Base-by-base conservation (phyloP, 176 grass and related monocot genomes). In the Alopecurus myosuroides region DNA sequence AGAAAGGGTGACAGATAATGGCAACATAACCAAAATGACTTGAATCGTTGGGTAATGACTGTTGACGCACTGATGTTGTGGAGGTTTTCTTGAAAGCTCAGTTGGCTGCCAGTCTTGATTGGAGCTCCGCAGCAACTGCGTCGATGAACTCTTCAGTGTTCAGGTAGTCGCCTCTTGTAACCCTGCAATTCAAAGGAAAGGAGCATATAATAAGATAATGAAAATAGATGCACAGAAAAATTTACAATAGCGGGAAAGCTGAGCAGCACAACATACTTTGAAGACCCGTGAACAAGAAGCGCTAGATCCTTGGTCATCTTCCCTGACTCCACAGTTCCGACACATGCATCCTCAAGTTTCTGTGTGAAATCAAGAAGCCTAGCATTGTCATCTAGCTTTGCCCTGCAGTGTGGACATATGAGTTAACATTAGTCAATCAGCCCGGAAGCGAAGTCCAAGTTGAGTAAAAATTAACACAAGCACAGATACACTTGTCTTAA, bases 241-340 rank as follows among this genome's bases (percentile, higher is more conserved):
- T 23, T 84, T 68, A 53, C 12, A 9, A 48, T 9, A 23, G 11
- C 30, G 3, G 50, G 41, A 70, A 40, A 76, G 39, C 4, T 14
- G 25, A 61, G 22, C 29, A 79, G 80, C 28, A 48, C 74, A 31
- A 42, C 84, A 64, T 95, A 98, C 96, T 85, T 95, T 11, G 95
- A 78, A 53, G 92, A 88, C 41, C 95, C 95, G 51, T 97, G 95
- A 88, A 94, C 71, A 77, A 97, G 90, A 78, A 98, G 91, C 34
- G 96, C 96, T 41, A 98, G 96, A 86, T 98, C 96, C 66, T 98
- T 98, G 19, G 96, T 98, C 96, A 98, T 98, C 81, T 95, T 98
- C 67, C 91, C 93, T 90, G 91, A 92, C 83, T 98, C 96, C 42
- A 98, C 96, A 36, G 91, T 44, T 71, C 91, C 96, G 76, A 98